Conservation (phyloP, 495 filamentous ascomycete genomes). For the Trichoderma gamsii region DNA sequence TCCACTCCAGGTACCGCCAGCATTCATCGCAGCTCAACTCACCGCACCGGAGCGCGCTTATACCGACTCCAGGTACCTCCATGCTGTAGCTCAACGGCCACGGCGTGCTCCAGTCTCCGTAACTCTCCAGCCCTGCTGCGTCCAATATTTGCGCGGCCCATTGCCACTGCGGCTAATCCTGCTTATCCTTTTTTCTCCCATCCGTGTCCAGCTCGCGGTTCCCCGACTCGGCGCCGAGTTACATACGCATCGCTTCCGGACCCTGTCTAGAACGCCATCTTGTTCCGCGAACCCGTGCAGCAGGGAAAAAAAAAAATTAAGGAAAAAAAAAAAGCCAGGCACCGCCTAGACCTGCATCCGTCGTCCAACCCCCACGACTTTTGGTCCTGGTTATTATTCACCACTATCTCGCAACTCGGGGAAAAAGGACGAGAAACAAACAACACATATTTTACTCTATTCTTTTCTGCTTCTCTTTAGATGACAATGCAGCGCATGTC, state of each 20-base stretch:
- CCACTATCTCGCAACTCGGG: background rate
- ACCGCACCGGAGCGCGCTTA: background rate
- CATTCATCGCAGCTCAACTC: background rate
- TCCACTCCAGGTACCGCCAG: background rate
- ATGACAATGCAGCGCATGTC: slow-evolving; percentile 5
- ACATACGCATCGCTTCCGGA: background rate
- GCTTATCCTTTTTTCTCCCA: background rate
- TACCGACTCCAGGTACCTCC: no score
- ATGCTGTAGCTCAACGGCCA: no score
- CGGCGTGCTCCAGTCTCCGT: no score
- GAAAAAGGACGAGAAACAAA: background rate
- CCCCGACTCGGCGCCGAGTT: slow-evolving; percentile 6
- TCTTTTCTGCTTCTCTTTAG: background rate
- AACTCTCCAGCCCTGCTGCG: no score
- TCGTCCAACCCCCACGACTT: background rate
- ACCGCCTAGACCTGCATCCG: slow-evolving; percentile 10
- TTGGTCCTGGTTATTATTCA: background rate
- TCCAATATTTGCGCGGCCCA: background rate
- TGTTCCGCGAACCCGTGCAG: background rate
- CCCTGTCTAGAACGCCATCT: slow-evolving; percentile 12
- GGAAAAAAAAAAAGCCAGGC: background rate
- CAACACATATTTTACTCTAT: background rate
- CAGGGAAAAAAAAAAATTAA: no score
- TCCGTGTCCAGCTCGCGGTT: background rate
- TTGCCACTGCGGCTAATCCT: background rate